phyloP scores from a whole-genome alignment of 352 stramenopile species.

The Phytophthora meadii region DNA sequence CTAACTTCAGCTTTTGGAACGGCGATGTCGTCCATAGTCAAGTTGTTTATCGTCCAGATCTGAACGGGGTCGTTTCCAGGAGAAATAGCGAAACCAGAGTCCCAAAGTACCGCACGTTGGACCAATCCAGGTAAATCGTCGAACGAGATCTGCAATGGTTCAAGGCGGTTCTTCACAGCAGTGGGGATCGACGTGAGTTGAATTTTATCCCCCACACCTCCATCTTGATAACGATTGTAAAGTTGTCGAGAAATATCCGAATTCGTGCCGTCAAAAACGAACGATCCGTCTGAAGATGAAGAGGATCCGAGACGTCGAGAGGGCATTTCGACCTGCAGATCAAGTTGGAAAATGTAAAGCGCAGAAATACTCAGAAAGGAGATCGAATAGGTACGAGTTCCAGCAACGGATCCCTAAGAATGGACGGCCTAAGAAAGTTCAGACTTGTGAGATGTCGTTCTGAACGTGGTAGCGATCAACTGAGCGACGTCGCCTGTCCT shows the following conservation, averaged over 20 bases:
- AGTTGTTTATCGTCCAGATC: constrained; percentile 26
- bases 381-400: neutral
- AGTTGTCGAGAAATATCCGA: constrained; percentile 47
- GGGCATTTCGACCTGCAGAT: neutral
- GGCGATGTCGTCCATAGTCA: constrained; percentile 35
- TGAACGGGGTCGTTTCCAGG: constrained; percentile 17
- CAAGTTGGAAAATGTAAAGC: too few relatives aligned
- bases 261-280: constrained; percentile 41
- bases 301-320: constrained; percentile 2
- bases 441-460: too few relatives aligned
- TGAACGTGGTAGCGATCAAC: too few relatives aligned
- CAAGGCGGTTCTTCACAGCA: constrained; percentile 12
- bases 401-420: too few relatives aligned
- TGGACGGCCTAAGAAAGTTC: too few relatives aligned
- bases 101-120: constrained; percentile 46
- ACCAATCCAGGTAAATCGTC: constrained; percentile 28
- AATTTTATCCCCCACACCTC: constrained; percentile 4
- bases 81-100: constrained; percentile 37
- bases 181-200: constrained; percentile 17
- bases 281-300: constrained; percentile 15
- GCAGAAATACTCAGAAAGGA: neutral
- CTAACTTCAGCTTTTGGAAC: constrained; percentile 17
- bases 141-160: constrained; percentile 26
- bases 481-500: too few relatives aligned
- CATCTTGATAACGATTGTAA: constrained; percentile 29